phyloP scores from a whole-genome alignment of 2,329 filamentous ascomycete genomes.

The Tolypocladium pustulatum region DNA sequence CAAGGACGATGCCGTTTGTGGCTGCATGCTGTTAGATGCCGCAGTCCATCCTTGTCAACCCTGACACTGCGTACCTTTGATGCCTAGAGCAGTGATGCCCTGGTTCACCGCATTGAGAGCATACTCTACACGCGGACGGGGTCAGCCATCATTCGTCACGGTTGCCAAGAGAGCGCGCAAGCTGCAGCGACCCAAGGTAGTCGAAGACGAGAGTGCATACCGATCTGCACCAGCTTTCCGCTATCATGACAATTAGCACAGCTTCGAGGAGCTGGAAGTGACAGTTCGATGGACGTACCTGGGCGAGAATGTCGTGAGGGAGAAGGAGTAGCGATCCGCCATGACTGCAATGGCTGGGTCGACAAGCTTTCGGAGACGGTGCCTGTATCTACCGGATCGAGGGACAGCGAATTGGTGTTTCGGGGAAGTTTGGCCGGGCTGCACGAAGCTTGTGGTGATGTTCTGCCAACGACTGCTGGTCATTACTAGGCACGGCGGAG shows the following conservation, averaged over 20 bases:
- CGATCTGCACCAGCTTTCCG: conserved; percentile 98
- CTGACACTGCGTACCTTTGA: conserved; percentile 63
- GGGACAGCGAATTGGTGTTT: conserved; percentile 3
- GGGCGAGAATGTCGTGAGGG: conserved; percentile 97
- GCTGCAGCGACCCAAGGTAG: not conserved
- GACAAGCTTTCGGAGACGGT: not conserved
- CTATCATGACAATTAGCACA: conserved; percentile 45
- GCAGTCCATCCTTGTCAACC: not conserved
- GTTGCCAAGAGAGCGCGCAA: not conserved
- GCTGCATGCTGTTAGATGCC: conserved; percentile 40
- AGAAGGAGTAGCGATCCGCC: conserved; percentile 99
- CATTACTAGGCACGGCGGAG: conserved; percentile 23
- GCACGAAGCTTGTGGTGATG: conserved; percentile 20
- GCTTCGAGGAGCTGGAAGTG: conserved; percentile 10
- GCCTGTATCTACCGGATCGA: conserved; percentile 6
- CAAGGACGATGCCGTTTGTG: conserved; percentile 96
- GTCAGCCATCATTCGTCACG: conserved; percentile 1
- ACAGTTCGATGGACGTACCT: conserved; percentile 57
- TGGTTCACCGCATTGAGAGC: conserved; percentile 98
- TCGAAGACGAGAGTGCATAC: conserved; percentile 26
- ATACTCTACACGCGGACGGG: conserved; percentile 61
- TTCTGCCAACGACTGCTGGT: conserved; percentile 15
- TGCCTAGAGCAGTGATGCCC: conserved; percentile 94
- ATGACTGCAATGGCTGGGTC: conserved; percentile 39
- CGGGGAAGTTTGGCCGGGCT: not conserved